Percentiles rank a stretch among this genome's conserved stretches.
Conservation (phyloP, 176 grass and related monocot genomes). For the Phragmites australis region DNA sequence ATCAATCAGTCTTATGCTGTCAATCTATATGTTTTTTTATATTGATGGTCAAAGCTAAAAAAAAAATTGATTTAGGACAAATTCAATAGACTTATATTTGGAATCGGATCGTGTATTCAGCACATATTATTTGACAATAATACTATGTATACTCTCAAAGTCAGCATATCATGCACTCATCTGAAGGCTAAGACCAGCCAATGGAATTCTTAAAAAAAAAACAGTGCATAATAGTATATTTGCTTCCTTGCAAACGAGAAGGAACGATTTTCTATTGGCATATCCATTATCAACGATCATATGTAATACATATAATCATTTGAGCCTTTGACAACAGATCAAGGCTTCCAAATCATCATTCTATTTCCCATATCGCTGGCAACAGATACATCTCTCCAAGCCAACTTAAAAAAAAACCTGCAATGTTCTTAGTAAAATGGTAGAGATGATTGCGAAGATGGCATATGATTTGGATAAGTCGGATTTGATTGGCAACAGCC, state of each 20-base stretch:
- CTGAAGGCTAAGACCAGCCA: background rate
- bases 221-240: background rate
- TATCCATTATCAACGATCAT: background rate
- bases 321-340: background rate
- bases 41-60: too few species aligned
- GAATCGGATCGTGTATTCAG: too few species aligned
- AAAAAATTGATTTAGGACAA: too few species aligned
- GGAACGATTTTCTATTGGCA: background rate
- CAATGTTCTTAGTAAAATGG: background rate
- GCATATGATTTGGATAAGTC: background rate
- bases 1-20: too few species aligned
- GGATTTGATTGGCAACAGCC: background rate
- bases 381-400: background rate
- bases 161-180: background rate
- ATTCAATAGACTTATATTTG: too few species aligned
- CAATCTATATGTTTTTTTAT: too few species aligned
- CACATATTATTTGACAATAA: background rate
- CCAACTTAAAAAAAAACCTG: too few species aligned
- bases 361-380: background rate
- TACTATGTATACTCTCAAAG: background rate
- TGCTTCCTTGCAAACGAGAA: background rate
- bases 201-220: background rate
- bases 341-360: background rate
- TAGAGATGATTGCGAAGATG: background rate
- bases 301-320: background rate